A percentile compares a stretch with the other conserved stretches of the same genome.
Conservation (phyloP, 257 asterid species). For the Voacanga thouarsii region DNA sequence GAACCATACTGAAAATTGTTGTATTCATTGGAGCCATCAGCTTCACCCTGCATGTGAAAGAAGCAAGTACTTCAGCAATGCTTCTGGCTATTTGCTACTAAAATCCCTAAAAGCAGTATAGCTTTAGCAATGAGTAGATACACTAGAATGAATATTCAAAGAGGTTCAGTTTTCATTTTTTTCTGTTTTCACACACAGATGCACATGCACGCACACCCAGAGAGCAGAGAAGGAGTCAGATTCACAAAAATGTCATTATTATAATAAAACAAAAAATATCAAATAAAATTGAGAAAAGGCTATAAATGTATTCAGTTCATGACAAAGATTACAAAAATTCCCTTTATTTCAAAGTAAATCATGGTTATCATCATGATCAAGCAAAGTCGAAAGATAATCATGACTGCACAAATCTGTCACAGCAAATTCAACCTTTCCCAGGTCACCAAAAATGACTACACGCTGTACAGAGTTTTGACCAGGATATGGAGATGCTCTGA, state of each 20-base stretch:
- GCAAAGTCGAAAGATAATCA: background rate
- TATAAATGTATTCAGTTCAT: background rate
- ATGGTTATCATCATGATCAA: slow-evolving; percentile 4
- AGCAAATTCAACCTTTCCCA: slow-evolving; percentile 76
- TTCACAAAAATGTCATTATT: background rate
- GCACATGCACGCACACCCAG: background rate
- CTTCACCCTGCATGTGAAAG: slow-evolving; percentile 60
- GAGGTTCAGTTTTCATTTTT: background rate
- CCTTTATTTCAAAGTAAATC: background rate
- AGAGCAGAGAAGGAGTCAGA: background rate
- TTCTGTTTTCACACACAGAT: no score
- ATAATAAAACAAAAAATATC: background rate
- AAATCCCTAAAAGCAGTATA: background rate
- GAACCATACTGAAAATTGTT: slow-evolving; percentile 74
- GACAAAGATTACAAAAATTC: background rate
- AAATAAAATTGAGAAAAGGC: background rate
- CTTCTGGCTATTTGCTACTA: background rate
- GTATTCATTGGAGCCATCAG: slow-evolving; percentile 93
- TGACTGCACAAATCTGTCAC: background rate
- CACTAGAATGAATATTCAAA: background rate
- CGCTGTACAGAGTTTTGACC: slow-evolving; percentile 87
- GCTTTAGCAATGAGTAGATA: background rate
- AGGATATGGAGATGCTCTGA: slow-evolving; percentile 92
- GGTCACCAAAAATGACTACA: slow-evolving; percentile 83
- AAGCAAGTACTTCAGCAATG: background rate